Evolutionary conservation across 108 stramenopile genomes (phyloP).

Genomic region (Hondaea fermentalgiana): DNA sequence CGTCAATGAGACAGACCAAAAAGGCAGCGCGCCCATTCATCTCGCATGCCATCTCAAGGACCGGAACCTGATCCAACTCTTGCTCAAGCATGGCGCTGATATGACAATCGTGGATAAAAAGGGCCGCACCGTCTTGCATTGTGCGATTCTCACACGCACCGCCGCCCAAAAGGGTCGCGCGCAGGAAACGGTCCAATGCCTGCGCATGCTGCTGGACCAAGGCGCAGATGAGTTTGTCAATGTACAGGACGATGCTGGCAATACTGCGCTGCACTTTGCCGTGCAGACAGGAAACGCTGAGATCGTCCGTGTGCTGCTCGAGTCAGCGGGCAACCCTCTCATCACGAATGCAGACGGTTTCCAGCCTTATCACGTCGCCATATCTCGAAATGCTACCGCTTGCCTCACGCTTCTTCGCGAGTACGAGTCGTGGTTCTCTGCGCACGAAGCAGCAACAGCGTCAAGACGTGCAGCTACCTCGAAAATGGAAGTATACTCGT

Average conservation of each 20-base stretch:
- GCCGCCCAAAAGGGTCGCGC: neutral
- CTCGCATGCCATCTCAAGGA: neutral
- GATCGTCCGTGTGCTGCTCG: neutral
- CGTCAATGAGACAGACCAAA: neutral
- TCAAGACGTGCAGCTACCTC: neutral
- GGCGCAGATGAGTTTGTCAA: conserved; percentile 5
- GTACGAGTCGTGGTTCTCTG: conserved; percentile 5
- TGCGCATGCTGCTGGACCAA: neutral
- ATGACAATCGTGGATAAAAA: neutral
- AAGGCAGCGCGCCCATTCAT: neutral
- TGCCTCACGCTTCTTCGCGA: neutral
- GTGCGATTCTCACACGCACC: neutral
- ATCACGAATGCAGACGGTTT: neutral
- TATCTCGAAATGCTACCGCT: neutral
- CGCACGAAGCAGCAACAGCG: neutral
- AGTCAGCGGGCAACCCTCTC: neutral
- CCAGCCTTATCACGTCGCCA: neutral
- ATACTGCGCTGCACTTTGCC: conserved; percentile 4
- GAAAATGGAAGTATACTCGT: no score
- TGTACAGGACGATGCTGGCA: neutral
- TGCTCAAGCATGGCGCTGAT: neutral
- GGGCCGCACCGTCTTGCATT: neutral
- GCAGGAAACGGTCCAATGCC: neutral
- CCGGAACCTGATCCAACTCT: neutral
- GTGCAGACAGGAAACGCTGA: neutral